phyloP scores from a whole-genome alignment of 192 early-diverging fungal genomes.

The Entomortierella lignicola region DNA sequence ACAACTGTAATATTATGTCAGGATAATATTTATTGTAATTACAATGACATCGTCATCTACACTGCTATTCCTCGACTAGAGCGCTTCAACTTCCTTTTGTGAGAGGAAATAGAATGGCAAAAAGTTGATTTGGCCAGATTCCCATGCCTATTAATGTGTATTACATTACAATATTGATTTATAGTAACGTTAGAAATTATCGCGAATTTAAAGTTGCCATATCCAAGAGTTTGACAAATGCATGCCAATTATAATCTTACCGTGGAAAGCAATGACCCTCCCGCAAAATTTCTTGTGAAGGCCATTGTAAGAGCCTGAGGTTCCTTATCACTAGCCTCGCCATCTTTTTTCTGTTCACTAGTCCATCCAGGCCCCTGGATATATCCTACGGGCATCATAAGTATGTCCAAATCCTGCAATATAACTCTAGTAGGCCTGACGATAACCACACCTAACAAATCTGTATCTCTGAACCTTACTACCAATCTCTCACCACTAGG shows the following conservation, averaged over 20 bases:
- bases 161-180: neutral
- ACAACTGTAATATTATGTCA: too few species aligned
- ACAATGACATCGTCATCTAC: too few species aligned
- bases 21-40: too few species aligned
- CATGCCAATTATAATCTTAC: conserved; percentile 7
- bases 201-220: too few species aligned
- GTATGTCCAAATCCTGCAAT: conserved; percentile 38
- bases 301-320: conserved; percentile 32
- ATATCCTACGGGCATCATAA: conserved; percentile 32
- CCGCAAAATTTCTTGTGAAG: conserved; percentile 14
- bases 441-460: conserved; percentile 58
- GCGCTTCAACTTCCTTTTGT: conserved; percentile 3
- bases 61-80: neutral
- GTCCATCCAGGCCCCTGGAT: conserved; percentile 41
- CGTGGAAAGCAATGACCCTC: conserved; percentile 25
- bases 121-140: conserved; percentile 42
- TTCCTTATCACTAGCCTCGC: conserved; percentile 4
- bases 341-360: conserved; percentile 11
- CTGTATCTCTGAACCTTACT: conserved; percentile 61
- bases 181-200: too few species aligned
- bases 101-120: conserved; percentile 38
- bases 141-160: conserved; percentile 39
- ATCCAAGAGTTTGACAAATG: too few species aligned
- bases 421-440: conserved; percentile 40
- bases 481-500: conserved; percentile 64